phyloP scores from a whole-genome alignment of 345 rosid species.

The Corymbia maculata region DNA sequence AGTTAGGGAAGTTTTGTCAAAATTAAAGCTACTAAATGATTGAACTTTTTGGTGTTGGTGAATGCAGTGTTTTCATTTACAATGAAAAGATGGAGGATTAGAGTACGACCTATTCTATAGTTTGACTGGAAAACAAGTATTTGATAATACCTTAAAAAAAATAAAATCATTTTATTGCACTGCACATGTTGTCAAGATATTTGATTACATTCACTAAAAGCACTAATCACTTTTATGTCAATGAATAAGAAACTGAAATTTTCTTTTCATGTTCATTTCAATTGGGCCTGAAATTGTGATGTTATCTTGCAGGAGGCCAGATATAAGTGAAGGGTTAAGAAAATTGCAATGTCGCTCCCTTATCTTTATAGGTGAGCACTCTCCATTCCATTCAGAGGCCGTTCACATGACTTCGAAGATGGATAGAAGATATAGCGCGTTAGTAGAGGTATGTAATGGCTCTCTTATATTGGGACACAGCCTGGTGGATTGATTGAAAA shows the following conservation, averaged over 20 bases:
- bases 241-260: neutral
- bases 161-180: neutral
- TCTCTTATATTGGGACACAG: neutral
- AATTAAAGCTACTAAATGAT: neutral
- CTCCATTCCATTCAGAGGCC: constrained; percentile 82
- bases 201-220: neutral
- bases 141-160: neutral
- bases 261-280: neutral
- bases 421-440: constrained; percentile 74
- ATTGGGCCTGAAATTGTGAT: neutral
- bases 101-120: neutral
- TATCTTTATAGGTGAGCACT: constrained; percentile 82
- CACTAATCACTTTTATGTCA: neutral
- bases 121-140: neutral
- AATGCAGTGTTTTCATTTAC: neutral
- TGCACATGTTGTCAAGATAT: neutral
- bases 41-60: neutral
- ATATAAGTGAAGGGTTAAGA: constrained; percentile 68
- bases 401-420: constrained; percentile 74
- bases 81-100: neutral
- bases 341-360: constrained; percentile 69
- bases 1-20: neutral
- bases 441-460: constrained; percentile 58
- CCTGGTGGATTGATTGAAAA: neutral
- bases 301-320: constrained; percentile 60